Conservation (phyloP, 108 stramenopile species). For the Stephanodiscus minutulus region DNA sequence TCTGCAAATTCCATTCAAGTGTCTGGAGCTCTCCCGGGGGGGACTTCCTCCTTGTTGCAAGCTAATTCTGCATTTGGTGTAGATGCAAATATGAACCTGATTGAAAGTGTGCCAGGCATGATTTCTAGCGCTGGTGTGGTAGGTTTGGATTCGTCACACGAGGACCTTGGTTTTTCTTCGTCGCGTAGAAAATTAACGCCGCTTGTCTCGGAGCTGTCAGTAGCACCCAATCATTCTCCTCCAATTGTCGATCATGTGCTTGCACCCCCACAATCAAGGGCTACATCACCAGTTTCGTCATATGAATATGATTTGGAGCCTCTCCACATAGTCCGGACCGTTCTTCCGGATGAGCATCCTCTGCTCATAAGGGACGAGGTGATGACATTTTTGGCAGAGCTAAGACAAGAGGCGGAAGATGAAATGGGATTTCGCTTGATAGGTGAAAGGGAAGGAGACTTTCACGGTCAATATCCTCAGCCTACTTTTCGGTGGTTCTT, state of each 20-base stretch:
- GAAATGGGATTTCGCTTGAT: constrained; percentile 44
- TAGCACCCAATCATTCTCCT: background rate
- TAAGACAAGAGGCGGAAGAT: constrained; percentile 30
- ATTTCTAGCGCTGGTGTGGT: constrained; percentile 10
- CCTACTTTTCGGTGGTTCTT: constrained; percentile 53
- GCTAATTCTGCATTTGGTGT: background rate
- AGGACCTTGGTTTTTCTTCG: background rate
- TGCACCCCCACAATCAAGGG: background rate
- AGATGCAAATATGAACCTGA: background rate
- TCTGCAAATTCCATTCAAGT: constrained; percentile 29
- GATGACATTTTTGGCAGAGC: constrained; percentile 19
- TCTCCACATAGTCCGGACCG: constrained; percentile 47
- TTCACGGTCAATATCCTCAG: constrained; percentile 14
- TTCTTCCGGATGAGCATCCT: constrained; percentile 50
- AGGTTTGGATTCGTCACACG: constrained; percentile 40
- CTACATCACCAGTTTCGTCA: background rate
- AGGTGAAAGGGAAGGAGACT: constrained; percentile 4
- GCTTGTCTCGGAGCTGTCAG: constrained; percentile 24
- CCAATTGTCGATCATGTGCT: background rate
- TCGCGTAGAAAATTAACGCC: constrained; percentile 11
- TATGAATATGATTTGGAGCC: constrained; percentile 42
- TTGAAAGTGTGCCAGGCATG: too few species aligned
- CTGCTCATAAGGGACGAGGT: constrained; percentile 48
- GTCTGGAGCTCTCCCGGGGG: constrained; percentile 16
- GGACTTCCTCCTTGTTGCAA: background rate